Evolutionary conservation across 176 grass and related monocot genomes (phyloP), one percentile per base, ranked within the genome.

Genomic region (Ensete ventricosum): DNA sequence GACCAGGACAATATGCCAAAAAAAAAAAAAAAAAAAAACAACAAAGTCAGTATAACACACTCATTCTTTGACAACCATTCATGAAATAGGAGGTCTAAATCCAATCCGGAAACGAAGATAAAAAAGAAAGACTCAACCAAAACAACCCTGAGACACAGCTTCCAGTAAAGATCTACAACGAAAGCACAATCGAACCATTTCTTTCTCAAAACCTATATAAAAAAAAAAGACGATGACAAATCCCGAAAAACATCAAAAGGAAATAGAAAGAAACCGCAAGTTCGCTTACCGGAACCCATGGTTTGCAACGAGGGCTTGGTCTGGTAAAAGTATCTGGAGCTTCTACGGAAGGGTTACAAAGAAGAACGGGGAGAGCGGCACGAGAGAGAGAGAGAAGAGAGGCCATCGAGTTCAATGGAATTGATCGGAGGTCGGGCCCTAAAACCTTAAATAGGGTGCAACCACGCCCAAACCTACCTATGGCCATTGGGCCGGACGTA

Each of bases 261-360:
- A 43, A 1, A 34, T 2, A 1, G 11, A 14, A 17, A 68, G 4
- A 19, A 14, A 16, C 3, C 1, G 66, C 13, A 54, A 23, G 50
- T 57, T 74, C 72, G 22, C 72, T 74, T 29, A 74, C 72, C 72
- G 53, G 72, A 74, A 74, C 72, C 72, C 72, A 74, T 74, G 1
- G 67, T 9, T 70, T 51, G 1, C 16, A 2, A 50, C 13, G 9
- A 29, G 2, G 14, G 25, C 9, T 34, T 16, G 48, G 9, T 19
- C 14, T 10, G 7, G 17, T 11, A 51, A 14, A 43, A 65, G 62
- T 21, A 23, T 65, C 10, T 10, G 10, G 1, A 65, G 12, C 62
- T 65, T 26, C 21, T 4, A 64, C 2, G 9, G 62, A 25, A 65
- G 23, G 62, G 1, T 11, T 26, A 6, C 8, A 27, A 22, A 65